phyloP scores from a whole-genome alignment of 768 basidiomycete genomes.

The Zangia roseola region DNA sequence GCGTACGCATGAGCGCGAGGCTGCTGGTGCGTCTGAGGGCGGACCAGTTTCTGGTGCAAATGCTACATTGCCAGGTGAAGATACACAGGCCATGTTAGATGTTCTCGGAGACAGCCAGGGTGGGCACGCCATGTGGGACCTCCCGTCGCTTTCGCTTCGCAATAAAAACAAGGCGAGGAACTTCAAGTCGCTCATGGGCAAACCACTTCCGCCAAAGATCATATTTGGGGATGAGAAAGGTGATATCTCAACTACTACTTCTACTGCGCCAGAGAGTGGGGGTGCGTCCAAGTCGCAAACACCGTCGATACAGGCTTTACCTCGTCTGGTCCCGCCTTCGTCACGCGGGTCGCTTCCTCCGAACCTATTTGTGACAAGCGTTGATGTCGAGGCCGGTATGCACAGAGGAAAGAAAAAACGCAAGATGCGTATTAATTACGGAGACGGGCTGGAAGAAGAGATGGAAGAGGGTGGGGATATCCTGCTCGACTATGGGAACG shows the following conservation, averaged over 20 bases:
- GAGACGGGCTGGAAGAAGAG: slow-evolving; percentile 12
- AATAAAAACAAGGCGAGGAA: slow-evolving; percentile 78
- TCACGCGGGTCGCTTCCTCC: slow-evolving; percentile 54
- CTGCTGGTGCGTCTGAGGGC: slow-evolving; percentile 13
- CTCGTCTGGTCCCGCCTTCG: slow-evolving; percentile 61
- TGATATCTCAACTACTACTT: not conserved
- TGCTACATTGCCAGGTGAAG: slow-evolving; percentile 21
- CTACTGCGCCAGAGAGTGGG: too few relatives aligned
- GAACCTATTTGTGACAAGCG: slow-evolving; percentile 68
- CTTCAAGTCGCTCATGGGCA: slow-evolving; percentile 53
- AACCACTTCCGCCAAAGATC: slow-evolving; percentile 49
- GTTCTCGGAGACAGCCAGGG: slow-evolving; percentile 20
- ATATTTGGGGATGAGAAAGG: slow-evolving; percentile 40
- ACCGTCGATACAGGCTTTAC: slow-evolving; percentile 8
- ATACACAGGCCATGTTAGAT: not conserved
- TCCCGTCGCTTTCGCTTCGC: slow-evolving; percentile 49
- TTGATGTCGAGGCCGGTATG: slow-evolving; percentile 60
- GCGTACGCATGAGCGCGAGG: slow-evolving; percentile 33
- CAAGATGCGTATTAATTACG: slow-evolving; percentile 36
- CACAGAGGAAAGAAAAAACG: slow-evolving; percentile 37
- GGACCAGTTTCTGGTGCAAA: slow-evolving; percentile 42
- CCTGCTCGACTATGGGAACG: slow-evolving; percentile 14
- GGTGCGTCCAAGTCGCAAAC: too few relatives aligned
- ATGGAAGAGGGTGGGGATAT: not conserved
- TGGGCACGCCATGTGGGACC: slow-evolving; percentile 3